phyloP scores from a whole-genome alignment of 2,329 filamentous ascomycete species.

The Mycosphaerella sp. region DNA sequence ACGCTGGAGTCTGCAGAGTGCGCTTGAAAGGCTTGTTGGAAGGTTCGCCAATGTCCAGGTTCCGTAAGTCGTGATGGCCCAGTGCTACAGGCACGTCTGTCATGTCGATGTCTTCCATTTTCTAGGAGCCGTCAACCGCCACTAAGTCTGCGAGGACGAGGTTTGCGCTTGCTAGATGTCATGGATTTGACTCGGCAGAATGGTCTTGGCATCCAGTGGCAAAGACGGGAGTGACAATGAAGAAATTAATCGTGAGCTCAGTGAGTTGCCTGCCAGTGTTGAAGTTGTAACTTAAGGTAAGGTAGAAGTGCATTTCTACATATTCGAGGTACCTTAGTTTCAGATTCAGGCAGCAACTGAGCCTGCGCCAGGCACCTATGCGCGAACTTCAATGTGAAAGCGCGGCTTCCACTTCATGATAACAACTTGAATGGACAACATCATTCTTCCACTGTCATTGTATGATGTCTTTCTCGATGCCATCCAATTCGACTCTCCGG shows the following conservation, averaged over 20 bases:
- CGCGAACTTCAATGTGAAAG: too few species aligned
- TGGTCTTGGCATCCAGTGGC: not conserved
- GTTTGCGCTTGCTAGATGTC: not conserved
- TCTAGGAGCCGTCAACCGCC: slow-evolving; percentile 1
- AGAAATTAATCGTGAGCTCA: too few species aligned
- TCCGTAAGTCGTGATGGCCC: slow-evolving; percentile 1
- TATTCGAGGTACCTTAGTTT: too few species aligned
- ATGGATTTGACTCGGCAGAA: not conserved
- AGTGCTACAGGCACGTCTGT: not conserved
- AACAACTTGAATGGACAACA: too few species aligned
- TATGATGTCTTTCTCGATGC: too few species aligned
- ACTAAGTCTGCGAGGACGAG: not conserved
- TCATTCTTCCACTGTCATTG: too few species aligned
- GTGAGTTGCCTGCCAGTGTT: not conserved
- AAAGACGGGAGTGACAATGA: not conserved
- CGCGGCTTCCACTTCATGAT: too few species aligned
- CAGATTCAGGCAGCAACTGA: too few species aligned
- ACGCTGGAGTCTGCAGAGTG: slow-evolving; percentile 3
- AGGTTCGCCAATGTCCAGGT: not conserved
- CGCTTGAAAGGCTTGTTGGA: not conserved
- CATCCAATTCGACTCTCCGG: too few species aligned
- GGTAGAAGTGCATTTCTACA: too few species aligned
- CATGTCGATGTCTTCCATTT: slow-evolving; percentile 9
- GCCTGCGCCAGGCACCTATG: too few species aligned
- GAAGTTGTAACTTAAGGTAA: not conserved